A percentile compares a stretch with the other conserved stretches of the same genome.
phyloP scores from a whole-genome alignment of 768 basidiomycete genomes.

The Suillus placidus region DNA sequence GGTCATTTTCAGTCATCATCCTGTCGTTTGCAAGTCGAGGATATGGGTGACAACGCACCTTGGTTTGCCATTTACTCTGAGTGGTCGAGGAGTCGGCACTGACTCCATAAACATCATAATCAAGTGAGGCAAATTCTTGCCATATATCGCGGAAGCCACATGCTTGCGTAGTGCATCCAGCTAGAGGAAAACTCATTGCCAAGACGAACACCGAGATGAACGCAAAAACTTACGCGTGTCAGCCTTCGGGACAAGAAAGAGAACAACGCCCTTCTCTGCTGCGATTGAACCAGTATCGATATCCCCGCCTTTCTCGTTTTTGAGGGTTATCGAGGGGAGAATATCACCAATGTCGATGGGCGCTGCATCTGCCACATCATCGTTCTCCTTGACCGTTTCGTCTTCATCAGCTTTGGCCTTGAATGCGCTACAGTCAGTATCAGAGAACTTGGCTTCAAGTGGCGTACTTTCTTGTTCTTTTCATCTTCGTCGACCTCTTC shows the following conservation, averaged over 20 bases:
- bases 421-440: conserved; percentile 12
- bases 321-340: conserved; percentile 72
- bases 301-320: conserved; percentile 86
- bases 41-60: conserved; percentile 48
- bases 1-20: conserved; percentile 10
- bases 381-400: conserved; percentile 21
- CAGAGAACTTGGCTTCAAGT: conserved; percentile 1
- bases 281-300: conserved; percentile 66
- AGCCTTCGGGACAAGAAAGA: conserved; percentile 85
- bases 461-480: conserved; percentile 38
- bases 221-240: conserved; percentile 68
- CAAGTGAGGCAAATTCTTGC: conserved; percentile 66
- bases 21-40: neutral
- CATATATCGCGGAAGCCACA: conserved; percentile 89
- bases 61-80: conserved; percentile 84
- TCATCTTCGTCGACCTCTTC: conserved; percentile 29
- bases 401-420: conserved; percentile 26
- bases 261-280: conserved; percentile 71
- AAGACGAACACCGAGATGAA: conserved; percentile 10
- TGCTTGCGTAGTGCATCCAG: conserved; percentile 91
- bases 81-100: conserved; percentile 76
- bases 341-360: conserved; percentile 71
- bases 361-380: conserved; percentile 18
- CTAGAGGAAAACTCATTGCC: conserved; percentile 37
- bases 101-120: conserved; percentile 80